phyloP scores from a whole-genome alignment of 225 moss, liverwort and hornwort species.

The Polytrichum formosum region DNA sequence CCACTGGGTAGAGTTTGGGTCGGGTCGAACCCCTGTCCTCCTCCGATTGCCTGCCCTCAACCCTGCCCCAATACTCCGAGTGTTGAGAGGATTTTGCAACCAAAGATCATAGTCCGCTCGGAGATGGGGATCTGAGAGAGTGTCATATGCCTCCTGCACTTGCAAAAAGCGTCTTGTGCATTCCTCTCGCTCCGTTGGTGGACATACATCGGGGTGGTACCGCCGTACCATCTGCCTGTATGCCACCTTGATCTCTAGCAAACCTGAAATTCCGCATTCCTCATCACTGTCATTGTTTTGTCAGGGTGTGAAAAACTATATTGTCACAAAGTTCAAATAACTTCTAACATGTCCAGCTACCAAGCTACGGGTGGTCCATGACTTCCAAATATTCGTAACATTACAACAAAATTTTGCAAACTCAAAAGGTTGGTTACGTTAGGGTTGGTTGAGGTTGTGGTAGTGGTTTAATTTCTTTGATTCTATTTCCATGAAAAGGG shows the following conservation, averaged over 20 bases:
- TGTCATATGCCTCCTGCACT: slow-evolving; percentile 67
- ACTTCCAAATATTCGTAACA: no score
- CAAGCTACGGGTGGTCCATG: no score
- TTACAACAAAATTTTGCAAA: not conserved
- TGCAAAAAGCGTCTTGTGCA: slow-evolving; percentile 55
- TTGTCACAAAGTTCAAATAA: no score
- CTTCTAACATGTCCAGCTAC: no score
- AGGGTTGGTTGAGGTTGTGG: not conserved
- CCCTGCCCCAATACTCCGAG: slow-evolving; percentile 40
- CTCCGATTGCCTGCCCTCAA: slow-evolving; percentile 41
- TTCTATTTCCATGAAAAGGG: not conserved
- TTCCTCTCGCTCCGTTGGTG: slow-evolving; percentile 54
- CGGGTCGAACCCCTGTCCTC: slow-evolving; percentile 37
- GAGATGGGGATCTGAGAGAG: slow-evolving; percentile 61
- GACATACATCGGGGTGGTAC: slow-evolving; percentile 64
- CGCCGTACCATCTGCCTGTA: slow-evolving; percentile 64
- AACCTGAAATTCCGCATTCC: slow-evolving; percentile 10
- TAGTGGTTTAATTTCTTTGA: not conserved
- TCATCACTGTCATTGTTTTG: no score
- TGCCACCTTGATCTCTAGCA: slow-evolving; percentile 63
- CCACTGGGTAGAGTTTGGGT: slow-evolving; percentile 35
- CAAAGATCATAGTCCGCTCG: slow-evolving; percentile 61
- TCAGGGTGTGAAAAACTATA: no score
- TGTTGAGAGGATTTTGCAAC: slow-evolving; percentile 56
- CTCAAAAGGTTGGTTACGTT: not conserved